These are phyloP conservation scores for Fusarium tricinctum DNA, from an alignment of 2,329 filamentous ascomycete genomes.

Conservation along the genomic window DNA sequence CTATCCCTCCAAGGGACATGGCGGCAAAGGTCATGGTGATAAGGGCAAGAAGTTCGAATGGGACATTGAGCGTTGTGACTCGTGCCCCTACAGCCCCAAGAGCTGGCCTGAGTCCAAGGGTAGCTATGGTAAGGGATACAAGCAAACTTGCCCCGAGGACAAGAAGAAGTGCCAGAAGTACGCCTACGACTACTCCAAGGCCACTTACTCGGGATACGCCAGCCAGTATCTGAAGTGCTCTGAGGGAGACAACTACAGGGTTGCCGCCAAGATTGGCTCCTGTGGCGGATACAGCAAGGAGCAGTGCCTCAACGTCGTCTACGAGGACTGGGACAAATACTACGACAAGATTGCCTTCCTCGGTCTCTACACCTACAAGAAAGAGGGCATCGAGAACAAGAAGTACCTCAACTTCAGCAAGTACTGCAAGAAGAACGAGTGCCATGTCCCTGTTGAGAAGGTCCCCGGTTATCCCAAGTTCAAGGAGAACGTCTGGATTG, in stretches of 20 bases:
- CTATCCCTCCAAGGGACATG: conserved; percentile 2
- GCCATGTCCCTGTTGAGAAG: conserved; percentile 36
- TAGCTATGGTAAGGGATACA: conserved; percentile 16
- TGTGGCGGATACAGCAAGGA: conserved; percentile 21
- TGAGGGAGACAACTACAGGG: conserved; percentile 35
- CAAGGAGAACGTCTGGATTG: conserved; percentile 30
- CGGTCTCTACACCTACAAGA: conserved; percentile 31
- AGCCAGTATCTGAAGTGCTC: conserved; percentile 24
- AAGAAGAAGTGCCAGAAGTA: conserved; percentile 41
- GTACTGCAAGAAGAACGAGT: conserved; percentile 40
- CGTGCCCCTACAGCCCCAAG: conserved; percentile 25
- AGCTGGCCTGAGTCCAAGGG: not conserved
- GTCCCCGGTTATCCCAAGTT: conserved; percentile 35
- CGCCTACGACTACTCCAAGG: conserved; percentile 27
- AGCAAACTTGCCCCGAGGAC: conserved; percentile 33
- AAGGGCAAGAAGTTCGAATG: conserved; percentile 35
- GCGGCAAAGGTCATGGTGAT: not conserved
- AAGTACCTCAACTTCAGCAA: conserved; percentile 38
- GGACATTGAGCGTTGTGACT: conserved; percentile 22
- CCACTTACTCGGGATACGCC: conserved; percentile 23
- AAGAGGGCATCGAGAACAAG: conserved; percentile 16
- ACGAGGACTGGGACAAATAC: conserved; percentile 31
- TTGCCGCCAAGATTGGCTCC: conserved; percentile 26
- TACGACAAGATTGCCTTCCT: conserved; percentile 36
- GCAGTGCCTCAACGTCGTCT: conserved; percentile 36